Conservation (phyloP, 192 early-diverging fungal genomes). For the Coemansia sp. region DNA sequence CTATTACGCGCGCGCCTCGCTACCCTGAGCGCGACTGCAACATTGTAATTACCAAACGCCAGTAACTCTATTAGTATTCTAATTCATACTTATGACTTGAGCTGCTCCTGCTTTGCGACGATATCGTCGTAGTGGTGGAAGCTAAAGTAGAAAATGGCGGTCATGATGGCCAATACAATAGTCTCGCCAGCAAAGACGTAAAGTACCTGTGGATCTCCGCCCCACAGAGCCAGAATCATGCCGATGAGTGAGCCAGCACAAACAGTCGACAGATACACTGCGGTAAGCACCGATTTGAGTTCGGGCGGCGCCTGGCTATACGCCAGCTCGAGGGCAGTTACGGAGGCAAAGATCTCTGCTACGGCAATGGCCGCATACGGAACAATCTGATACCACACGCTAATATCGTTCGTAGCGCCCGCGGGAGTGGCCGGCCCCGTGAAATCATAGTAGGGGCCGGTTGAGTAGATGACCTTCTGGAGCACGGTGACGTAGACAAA, state of each 20-base stretch:
- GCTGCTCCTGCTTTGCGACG: constrained; percentile 20
- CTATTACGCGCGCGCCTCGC: constrained; percentile 23
- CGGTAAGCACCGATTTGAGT: constrained; percentile 69
- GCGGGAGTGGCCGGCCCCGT: constrained; percentile 15
- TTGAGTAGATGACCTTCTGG: constrained; percentile 62
- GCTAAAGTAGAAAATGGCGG: constrained; percentile 47
- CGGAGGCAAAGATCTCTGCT: constrained; percentile 67
- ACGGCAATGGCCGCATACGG: constrained; percentile 60
- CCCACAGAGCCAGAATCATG: constrained; percentile 53
- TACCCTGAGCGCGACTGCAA: constrained; percentile 47
- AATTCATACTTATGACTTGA: neutral
- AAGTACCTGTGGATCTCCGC: constrained; percentile 53
- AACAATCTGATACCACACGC: constrained; percentile 57
- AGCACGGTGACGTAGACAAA: constrained; percentile 62
- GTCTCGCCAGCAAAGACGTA: constrained; percentile 60
- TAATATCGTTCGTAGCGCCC: constrained; percentile 54
- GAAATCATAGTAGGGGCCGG: constrained; percentile 54
- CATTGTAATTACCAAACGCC: constrained; percentile 29
- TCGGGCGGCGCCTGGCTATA: constrained; percentile 61
- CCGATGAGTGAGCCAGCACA: constrained; percentile 50
- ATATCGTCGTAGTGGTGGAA: constrained; percentile 53
- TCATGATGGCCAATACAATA: constrained; percentile 13
- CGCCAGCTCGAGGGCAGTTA: constrained; percentile 67
- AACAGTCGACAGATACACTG: constrained; percentile 61
- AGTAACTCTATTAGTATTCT: neutral